Evolutionary conservation across 495 filamentous ascomycete species (phyloP), one percentile per base, ranked within the genome.

Genomic region (Schizothecium vesticola): DNA sequence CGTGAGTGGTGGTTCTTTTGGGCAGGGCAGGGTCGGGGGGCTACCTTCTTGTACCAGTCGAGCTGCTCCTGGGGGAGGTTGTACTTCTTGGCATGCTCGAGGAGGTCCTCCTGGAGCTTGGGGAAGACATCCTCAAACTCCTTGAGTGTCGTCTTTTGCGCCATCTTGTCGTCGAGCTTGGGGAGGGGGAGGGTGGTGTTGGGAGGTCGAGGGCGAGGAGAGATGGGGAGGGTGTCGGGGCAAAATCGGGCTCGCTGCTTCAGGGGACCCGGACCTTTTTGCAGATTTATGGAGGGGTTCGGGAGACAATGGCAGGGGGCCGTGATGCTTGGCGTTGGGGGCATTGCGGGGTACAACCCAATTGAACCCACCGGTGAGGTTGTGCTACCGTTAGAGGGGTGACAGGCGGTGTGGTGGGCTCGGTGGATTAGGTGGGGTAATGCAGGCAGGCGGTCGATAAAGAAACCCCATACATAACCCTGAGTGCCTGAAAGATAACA

Each of bases 91-190:
- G 88, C 89, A 78, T 94, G 86, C 72, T 83, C 86, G 59, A 91
- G 83, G 61, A 99, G 82, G 69, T 91, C 92, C 74, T 91, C 84
- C 75, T 92, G 86, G 66, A 94, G 84, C 69, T 87, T 85, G 59
- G 90, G 92, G 84, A 96, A 97, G 75, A 97, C 83, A 19, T 86
- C 80, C 84, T 99, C 95, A 76, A 99, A 99, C 65, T 95, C 88
- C 71, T 90, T 84, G 68, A 91, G 85, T 55, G 89, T 91, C 29
- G 89, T 92, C 65, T 82, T 85, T 67, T 88, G 76, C 57, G 87
- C 83, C 89, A 89, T 90, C 58, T 71, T 83, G 71, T 71, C 67
- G 28, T 64, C 66, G 63, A 56, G 21, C 12, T n/a, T n/a, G 19
- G 43, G 43, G 43, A 8, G 43, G 36, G 36, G 19, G 36, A 19